These are phyloP conservation scores for Asterionellopsis glacialis DNA, from an alignment of 108 stramenopile species.

Conservation along the genomic window DNA sequence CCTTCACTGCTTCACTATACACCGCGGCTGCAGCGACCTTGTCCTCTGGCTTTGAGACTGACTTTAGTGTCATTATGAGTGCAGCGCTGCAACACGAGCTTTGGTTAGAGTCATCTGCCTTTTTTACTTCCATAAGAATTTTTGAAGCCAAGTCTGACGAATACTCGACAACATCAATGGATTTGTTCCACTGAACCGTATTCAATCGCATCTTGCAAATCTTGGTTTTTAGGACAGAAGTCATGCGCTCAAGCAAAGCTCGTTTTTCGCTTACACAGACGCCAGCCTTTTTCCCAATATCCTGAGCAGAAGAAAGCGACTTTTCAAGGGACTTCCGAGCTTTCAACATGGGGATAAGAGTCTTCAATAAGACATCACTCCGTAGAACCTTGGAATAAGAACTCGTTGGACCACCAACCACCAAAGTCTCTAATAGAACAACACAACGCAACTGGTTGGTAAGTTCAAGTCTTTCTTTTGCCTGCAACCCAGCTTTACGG, in stretches of 20 bases:
- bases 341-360: slow-evolving; percentile 50
- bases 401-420: slow-evolving; percentile 26
- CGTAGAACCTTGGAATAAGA: slow-evolving; percentile 37
- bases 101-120: slow-evolving; percentile 40
- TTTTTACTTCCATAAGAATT: slow-evolving; percentile 37
- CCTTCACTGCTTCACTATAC: slow-evolving; percentile 34
- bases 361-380: slow-evolving; percentile 38
- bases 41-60: slow-evolving; percentile 31
- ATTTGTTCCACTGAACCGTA: slow-evolving; percentile 4
- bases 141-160: neutral
- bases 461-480: slow-evolving; percentile 61
- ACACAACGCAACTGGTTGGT: slow-evolving; percentile 68
- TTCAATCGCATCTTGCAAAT: slow-evolving; percentile 50
- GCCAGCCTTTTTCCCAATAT: slow-evolving; percentile 17
- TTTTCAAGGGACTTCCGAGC: slow-evolving; percentile 44
- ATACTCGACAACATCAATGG: slow-evolving; percentile 16
- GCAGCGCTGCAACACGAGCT: slow-evolving; percentile 51
- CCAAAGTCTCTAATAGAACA: slow-evolving; percentile 57
- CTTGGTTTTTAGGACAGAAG: slow-evolving; percentile 49
- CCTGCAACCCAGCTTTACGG: slow-evolving; percentile 68
- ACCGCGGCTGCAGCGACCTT: slow-evolving; percentile 22
- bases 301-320: slow-evolving; percentile 14
- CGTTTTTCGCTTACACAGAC: slow-evolving; percentile 45
- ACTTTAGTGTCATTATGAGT: slow-evolving; percentile 42
- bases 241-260: slow-evolving; percentile 50